Evolutionary conservation across 2,329 filamentous ascomycete genomes (phyloP).

Genomic region (Trichoderma atrobrunneum): DNA sequence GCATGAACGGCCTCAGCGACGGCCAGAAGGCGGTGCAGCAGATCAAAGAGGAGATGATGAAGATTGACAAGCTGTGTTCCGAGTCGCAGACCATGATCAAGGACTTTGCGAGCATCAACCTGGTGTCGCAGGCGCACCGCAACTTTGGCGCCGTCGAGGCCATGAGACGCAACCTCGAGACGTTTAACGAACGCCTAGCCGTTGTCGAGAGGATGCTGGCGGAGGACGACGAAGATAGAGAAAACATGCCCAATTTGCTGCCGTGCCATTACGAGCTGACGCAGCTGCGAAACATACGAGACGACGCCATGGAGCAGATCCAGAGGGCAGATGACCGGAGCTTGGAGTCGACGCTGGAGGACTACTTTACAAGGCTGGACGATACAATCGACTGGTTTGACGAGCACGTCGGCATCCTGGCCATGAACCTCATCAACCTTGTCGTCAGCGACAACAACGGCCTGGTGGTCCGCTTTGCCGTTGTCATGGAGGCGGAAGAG

Average conservation of each 20-base stretch:
- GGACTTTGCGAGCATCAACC: conserved; percentile 90
- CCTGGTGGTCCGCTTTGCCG: conserved; percentile 83
- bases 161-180: conserved; percentile 88
- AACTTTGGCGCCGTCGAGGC: conserved; percentile 93
- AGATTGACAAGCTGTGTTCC: conserved; percentile 94
- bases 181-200: conserved; percentile 74
- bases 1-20: conserved; percentile 84
- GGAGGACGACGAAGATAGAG: conserved; percentile 79
- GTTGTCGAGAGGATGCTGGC: conserved; percentile 74
- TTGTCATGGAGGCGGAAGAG: conserved; percentile 94
- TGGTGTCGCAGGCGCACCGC: conserved; percentile 88
- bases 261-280: conserved; percentile 90
- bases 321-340: conserved; percentile 69
- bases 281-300: conserved; percentile 85
- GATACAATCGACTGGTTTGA: conserved; percentile 92
- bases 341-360: conserved; percentile 77
- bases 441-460: conserved; percentile 84
- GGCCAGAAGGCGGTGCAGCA: conserved; percentile 87
- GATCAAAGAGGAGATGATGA: conserved; percentile 98
- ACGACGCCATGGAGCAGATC: conserved; percentile 97
- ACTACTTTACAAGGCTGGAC: conserved; percentile 85
- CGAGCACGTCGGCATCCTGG: conserved; percentile 85
- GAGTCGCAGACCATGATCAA: conserved; percentile 97
- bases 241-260: conserved; percentile 89
- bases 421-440: conserved; percentile 84